Evolutionary conservation across 2,329 filamentous ascomycete species (phyloP).

Genomic region (Aspergillus jensenii): DNA sequence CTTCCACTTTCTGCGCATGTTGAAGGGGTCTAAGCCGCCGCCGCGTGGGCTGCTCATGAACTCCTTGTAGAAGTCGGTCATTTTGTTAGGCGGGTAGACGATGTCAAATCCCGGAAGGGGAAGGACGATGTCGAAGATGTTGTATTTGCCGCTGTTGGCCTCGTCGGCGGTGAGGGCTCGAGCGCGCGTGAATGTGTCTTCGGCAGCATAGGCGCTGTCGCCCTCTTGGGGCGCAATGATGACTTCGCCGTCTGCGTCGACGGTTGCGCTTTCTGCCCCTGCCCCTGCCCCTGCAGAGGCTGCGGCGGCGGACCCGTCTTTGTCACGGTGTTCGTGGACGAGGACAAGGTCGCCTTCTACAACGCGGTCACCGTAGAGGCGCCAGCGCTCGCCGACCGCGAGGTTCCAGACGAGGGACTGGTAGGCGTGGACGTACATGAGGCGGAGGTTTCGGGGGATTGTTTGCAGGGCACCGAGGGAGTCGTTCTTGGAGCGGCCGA

Average conservation of each 20-base stretch:
- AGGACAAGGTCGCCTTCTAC: constrained; percentile 84
- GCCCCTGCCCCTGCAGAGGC: neutral
- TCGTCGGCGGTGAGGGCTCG: constrained; percentile 76
- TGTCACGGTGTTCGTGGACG: constrained; percentile 57
- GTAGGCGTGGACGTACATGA: constrained; percentile 97
- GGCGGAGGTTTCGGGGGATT: constrained; percentile 77
- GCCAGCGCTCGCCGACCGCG: constrained; percentile 77
- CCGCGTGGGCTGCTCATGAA: constrained; percentile 83
- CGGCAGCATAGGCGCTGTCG: constrained; percentile 54
- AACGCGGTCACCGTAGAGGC: constrained; percentile 68
- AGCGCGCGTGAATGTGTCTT: constrained; percentile 66
- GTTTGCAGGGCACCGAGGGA: constrained; percentile 76
- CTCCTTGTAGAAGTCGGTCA: constrained; percentile 77
- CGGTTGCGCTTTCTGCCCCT: constrained; percentile 33
- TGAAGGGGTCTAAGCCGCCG: constrained; percentile 74
- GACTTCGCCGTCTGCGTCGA: constrained; percentile 64
- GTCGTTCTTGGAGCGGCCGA: constrained; percentile 62
- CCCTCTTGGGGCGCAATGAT: constrained; percentile 61
- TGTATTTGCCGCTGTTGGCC: constrained; percentile 70
- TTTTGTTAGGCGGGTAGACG: constrained; percentile 77
- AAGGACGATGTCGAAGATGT: constrained; percentile 84
- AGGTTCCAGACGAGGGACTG: constrained; percentile 95
- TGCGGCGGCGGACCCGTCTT: constrained; percentile 32
- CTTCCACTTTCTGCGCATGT: constrained; percentile 83
- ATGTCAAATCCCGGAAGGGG: constrained; percentile 92